Base-by-base conservation (phyloP, 345 rosid genomes). In the Eucalyptus regnans region DNA sequence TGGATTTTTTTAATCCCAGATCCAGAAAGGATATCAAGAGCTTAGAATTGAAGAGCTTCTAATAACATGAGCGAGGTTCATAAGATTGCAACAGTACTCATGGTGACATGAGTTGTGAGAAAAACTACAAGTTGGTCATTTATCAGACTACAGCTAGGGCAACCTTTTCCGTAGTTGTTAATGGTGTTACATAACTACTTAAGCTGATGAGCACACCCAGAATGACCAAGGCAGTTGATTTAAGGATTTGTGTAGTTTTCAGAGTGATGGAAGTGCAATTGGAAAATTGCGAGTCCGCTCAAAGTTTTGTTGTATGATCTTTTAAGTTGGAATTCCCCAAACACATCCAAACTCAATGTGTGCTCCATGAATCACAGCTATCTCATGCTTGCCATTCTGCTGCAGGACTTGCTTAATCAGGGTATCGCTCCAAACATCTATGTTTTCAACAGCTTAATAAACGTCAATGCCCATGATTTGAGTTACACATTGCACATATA, bases 361-460 rank as follows among this genome's bases (percentile, higher is more conserved):
- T 81, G 66, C 33, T 86, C 37, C 86, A 22, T 86, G 58, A 94
- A 62, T 85, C 89, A 43, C 87, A 43, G 20, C 83, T 58, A 92
- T 66, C 86, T 62, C 71, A 83, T 90, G 62, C 18, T 56, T 49
- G 64, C 76, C 43, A 17, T 44, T 66, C 90, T 92, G 93, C 88
- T 92, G 95, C 95, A 96, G 98, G 97, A 96, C 89, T 92, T 97
- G 56, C 89, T 94, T 79, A 90, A 90, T 90, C 96, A 92, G 91
- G 94, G 94, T 84, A 87, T 96, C 88, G 89, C 90, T 88, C 97
- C 95, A 89, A 96, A 97, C 86, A 90, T 94, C 49, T 97, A 91
- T 91, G 96, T 97, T 89, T 94, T 95, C 94, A 97, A 96, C 95
- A 96, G 99, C 90, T 95, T 96, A 71, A 95, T 97, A 99, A 97